phyloP scores from a whole-genome alignment of 768 basidiomycete genomes.

The Gyrodon lividus region DNA sequence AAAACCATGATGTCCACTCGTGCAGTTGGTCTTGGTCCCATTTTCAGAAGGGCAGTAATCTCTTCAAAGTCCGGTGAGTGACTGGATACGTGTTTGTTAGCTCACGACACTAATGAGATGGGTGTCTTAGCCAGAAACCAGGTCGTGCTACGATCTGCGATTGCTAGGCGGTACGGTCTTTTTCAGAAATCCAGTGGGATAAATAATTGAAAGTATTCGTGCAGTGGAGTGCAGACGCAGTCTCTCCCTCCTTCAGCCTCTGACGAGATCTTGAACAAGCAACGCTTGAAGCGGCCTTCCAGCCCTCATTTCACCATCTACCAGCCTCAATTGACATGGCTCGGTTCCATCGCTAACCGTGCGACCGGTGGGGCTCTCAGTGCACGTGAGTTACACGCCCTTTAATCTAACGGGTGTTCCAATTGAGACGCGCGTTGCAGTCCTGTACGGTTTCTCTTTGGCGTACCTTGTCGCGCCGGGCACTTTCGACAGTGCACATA shows the following conservation, averaged over 20 bases:
- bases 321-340: conserved; percentile 91
- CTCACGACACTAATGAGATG: background rate
- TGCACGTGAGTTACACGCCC: conserved; percentile 51
- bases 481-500: conserved; percentile 74
- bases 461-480: conserved; percentile 82
- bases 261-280: conserved; percentile 74
- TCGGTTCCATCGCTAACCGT: conserved; percentile 84
- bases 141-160: conserved; percentile 25
- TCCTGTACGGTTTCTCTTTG: conserved; percentile 85
- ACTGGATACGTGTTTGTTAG: background rate
- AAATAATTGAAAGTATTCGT: conserved; percentile 3
- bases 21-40: conserved; percentile 56
- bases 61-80: conserved; percentile 29
- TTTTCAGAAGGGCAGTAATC: conserved; percentile 53
- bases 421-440: conserved; percentile 36
- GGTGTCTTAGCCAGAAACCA: conserved; percentile 41
- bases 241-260: conserved; percentile 60
- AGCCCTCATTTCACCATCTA: conserved; percentile 98
- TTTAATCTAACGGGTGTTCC: conserved; percentile 1
- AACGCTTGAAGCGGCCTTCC: conserved; percentile 84
- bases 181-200: conserved; percentile 5
- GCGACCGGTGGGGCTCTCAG: conserved; percentile 80
- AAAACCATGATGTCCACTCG: conserved; percentile 42
- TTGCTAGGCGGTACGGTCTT: conserved; percentile 44
- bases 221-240: conserved; percentile 60